Percentiles rank a stretch among this genome's conserved stretches.
These are phyloP conservation scores for Scheffersomyces parashehatae DNA, from an alignment of 1,139 yeast genomes.

Conservation along the genomic window DNA sequence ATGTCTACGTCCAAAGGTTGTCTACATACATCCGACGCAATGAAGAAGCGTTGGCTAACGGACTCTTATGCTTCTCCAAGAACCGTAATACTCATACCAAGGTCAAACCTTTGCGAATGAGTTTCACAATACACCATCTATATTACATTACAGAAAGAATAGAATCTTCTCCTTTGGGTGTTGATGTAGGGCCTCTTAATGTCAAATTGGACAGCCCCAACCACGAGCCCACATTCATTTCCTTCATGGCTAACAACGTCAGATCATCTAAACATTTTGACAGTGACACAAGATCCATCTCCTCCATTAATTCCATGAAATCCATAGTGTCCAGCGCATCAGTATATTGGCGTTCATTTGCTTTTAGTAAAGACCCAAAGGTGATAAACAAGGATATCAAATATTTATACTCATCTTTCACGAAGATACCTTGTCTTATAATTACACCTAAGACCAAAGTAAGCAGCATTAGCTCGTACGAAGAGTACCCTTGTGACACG, in stretches of 20 bases:
- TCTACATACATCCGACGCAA: constrained; percentile 42
- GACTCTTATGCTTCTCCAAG: constrained; percentile 43
- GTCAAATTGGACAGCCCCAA: constrained; percentile 59
- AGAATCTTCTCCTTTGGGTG: constrained; percentile 52
- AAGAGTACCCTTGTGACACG: constrained; percentile 72
- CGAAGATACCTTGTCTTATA: constrained; percentile 64
- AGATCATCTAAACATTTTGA: constrained; percentile 45
- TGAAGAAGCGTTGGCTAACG: constrained; percentile 49
- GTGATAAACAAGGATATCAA: constrained; percentile 49
- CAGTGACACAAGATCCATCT: constrained; percentile 60
- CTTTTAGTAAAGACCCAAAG: constrained; percentile 44
- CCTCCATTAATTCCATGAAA: constrained; percentile 63
- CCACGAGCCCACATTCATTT: constrained; percentile 55
- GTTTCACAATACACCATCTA: constrained; percentile 62
- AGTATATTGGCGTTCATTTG: constrained; percentile 43
- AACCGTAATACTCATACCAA: constrained; percentile 22
- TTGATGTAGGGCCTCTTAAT: constrained; percentile 64
- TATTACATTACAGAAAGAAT: constrained; percentile 61
- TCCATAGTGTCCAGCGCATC: constrained; percentile 52
- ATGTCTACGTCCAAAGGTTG: constrained; percentile 42
- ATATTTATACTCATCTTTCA: constrained; percentile 64
- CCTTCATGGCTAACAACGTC: constrained; percentile 53
- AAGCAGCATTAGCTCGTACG: constrained; percentile 57
- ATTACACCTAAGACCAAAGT: constrained; percentile 61
- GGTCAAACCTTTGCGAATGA: constrained; percentile 54